phyloP scores from a whole-genome alignment of 2,329 filamentous ascomycete genomes.

The Sphaerostilbella broomeana region DNA sequence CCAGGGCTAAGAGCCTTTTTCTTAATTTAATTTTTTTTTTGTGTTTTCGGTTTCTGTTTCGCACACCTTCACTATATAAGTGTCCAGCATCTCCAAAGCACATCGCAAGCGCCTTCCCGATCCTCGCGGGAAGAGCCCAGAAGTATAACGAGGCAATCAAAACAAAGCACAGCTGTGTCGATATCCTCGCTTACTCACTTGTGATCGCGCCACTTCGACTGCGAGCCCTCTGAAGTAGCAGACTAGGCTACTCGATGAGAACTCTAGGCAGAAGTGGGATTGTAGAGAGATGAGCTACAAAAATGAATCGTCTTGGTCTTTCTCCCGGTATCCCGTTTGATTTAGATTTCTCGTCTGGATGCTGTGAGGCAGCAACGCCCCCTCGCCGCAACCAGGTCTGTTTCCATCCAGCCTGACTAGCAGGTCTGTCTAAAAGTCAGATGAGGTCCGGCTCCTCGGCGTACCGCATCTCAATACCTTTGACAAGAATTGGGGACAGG shows the following conservation, averaged over 20 bases:
- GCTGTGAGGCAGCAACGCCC: background rate
- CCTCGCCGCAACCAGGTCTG: background rate
- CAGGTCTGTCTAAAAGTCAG: background rate
- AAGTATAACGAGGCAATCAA: slow-evolving; percentile 14
- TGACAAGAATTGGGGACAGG: background rate
- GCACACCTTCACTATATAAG: slow-evolving; percentile 21
- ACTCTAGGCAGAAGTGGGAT: slow-evolving; percentile 6
- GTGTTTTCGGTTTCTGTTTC: slow-evolving; percentile 10
- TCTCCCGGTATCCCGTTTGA: slow-evolving; percentile 1
- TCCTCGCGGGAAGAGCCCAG: slow-evolving; percentile 13
- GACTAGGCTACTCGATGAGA: slow-evolving; percentile 1
- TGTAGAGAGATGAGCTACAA: slow-evolving; percentile 22
- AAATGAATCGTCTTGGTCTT: slow-evolving; percentile 4
- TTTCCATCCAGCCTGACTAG: background rate
- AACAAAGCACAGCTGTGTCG: slow-evolving; percentile 19
- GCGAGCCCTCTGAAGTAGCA: slow-evolving; percentile 14
- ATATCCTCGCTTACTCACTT: slow-evolving; percentile 14
- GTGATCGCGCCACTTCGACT: slow-evolving; percentile 13
- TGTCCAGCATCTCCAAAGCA: slow-evolving; percentile 30
- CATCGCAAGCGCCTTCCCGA: slow-evolving; percentile 18
- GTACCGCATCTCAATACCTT: slow-evolving; percentile 1
- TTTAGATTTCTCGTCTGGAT: background rate
- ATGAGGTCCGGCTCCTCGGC: slow-evolving; percentile 2
- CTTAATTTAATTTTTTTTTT: slow-evolving; percentile 8
- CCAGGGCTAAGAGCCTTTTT: slow-evolving; percentile 24